Evolutionary conservation across 106 monocot genomes (phyloP).

Genomic region (Allium fistulosum): DNA sequence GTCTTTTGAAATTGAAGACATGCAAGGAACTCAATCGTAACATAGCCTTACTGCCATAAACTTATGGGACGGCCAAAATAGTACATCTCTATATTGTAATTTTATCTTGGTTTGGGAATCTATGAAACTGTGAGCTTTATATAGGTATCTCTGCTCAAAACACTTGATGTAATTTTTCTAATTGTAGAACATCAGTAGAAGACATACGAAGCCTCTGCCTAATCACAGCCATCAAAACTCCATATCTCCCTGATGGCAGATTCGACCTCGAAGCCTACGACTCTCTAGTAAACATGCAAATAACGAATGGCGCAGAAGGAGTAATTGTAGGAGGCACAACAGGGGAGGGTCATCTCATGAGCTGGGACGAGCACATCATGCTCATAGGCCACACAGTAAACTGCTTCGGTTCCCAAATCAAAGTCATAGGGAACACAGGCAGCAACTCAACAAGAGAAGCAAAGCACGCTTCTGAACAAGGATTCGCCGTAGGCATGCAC

Average conservation of each 20-base stretch:
- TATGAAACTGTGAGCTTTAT: too few relatives aligned
- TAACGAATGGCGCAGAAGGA: conserved; percentile 64
- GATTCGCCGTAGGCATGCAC: conserved; percentile 92
- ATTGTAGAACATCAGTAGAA: conserved; percentile 46
- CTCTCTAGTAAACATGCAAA: conserved; percentile 61
- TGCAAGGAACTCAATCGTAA: too few relatives aligned
- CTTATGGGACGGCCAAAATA: too few relatives aligned
- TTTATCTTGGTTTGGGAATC: too few relatives aligned
- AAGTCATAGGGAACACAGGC: conserved; percentile 93
- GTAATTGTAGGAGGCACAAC: conserved; percentile 91
- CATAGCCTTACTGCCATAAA: too few relatives aligned
- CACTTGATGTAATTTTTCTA: conserved; percentile 13
- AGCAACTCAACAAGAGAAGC: conserved; percentile 93
- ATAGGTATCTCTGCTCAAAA: too few relatives aligned
- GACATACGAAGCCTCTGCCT: conserved; percentile 63
- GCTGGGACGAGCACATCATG: conserved; percentile 94
- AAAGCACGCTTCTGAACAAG: conserved; percentile 73
- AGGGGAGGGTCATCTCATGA: conserved; percentile 92
- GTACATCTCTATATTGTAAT: too few relatives aligned
- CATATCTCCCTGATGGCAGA: conserved; percentile 78
- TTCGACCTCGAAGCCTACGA: conserved; percentile 88
- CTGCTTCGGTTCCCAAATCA: conserved; percentile 71
- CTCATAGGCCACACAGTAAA: conserved; percentile 79
- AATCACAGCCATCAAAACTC: conserved; percentile 86
- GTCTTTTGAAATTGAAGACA: too few relatives aligned